phyloP scores from a whole-genome alignment of 2,329 filamentous ascomycete species.

The Fusarium falciforme region DNA sequence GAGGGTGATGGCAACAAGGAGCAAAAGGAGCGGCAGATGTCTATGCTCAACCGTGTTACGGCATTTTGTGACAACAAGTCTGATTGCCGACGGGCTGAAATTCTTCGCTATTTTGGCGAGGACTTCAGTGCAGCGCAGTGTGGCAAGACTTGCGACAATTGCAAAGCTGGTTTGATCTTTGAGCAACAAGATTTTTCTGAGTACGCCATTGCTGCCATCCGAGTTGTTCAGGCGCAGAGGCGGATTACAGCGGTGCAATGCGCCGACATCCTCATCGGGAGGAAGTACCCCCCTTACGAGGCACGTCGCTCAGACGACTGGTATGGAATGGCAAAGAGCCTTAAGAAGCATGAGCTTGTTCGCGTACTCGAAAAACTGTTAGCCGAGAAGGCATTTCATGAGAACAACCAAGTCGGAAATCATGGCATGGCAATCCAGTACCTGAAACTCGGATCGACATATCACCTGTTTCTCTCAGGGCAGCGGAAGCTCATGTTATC shows the following conservation, averaged over 20 bases:
- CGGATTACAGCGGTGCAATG: conserved; percentile 83
- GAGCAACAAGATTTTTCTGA: conserved; percentile 81
- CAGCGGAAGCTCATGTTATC: too few relatives aligned
- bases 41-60: conserved; percentile 87
- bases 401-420: too few relatives aligned
- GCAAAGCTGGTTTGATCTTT: conserved; percentile 77
- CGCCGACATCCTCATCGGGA: conserved; percentile 83
- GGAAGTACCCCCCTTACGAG: conserved; percentile 68
- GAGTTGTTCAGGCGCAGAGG: conserved; percentile 70
- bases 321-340: conserved; percentile 74
- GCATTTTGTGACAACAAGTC: conserved; percentile 90
- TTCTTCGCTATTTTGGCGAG: conserved; percentile 95
- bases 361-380: conserved; percentile 82
- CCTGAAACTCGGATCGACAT: too few relatives aligned
- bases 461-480: too few relatives aligned
- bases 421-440: too few relatives aligned
- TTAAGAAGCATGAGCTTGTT: conserved; percentile 82
- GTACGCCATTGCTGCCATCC: conserved; percentile 77
- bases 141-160: conserved; percentile 86
- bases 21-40: conserved; percentile 85
- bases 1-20: conserved; percentile 78
- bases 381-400: too few relatives aligned
- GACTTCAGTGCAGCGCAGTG: conserved; percentile 79
- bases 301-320: conserved; percentile 65
- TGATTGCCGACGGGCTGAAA: conserved; percentile 88